Percentiles rank a stretch among this genome's conserved stretches.
Conservation (phyloP, 2,329 filamentous ascomycete species). For the Aureobasidium melanogenum region DNA sequence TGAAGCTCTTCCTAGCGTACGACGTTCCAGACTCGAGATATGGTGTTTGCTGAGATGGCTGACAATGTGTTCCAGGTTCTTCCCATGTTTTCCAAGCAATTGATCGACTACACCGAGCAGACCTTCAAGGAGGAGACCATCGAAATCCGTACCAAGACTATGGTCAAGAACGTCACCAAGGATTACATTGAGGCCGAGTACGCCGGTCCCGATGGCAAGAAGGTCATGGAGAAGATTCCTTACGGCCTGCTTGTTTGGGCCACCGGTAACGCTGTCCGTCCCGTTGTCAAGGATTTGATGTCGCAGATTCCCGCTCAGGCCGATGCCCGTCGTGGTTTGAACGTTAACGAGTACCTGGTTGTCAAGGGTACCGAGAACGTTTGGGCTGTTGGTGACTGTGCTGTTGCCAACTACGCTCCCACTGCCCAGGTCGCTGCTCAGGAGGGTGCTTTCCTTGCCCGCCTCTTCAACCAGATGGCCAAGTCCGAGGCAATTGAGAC, state of each 20-base stretch:
- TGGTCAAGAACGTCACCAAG: slow-evolving; percentile 95
- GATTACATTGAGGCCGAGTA: slow-evolving; percentile 87
- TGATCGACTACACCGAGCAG: slow-evolving; percentile 98
- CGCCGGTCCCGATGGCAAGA: slow-evolving; percentile 72
- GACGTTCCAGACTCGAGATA: neutral
- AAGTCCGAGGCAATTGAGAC: slow-evolving; percentile 78
- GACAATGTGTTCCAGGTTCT: slow-evolving; percentile 45
- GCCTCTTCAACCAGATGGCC: slow-evolving; percentile 98
- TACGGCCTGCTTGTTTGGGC: slow-evolving; percentile 98
- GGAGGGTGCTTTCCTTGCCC: slow-evolving; percentile 89
- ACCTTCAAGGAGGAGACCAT: slow-evolving; percentile 99
- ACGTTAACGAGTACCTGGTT: slow-evolving; percentile 97
- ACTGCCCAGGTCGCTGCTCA: slow-evolving; percentile 95
- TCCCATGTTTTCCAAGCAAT: slow-evolving; percentile 96
- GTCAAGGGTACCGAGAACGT: slow-evolving; percentile 95
- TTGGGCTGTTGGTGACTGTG: slow-evolving; percentile 97
- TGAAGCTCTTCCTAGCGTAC: slow-evolving; percentile 83
- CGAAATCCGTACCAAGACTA: slow-evolving; percentile 94
- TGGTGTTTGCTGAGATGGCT: slow-evolving; percentile 1
- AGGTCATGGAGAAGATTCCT: slow-evolving; percentile 71
- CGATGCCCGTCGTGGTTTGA: slow-evolving; percentile 86
- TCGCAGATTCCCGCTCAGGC: slow-evolving; percentile 86
- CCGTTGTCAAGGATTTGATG: slow-evolving; percentile 86
- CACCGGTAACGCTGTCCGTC: slow-evolving; percentile 88
- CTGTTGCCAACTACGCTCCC: slow-evolving; percentile 92